These are phyloP conservation scores for Chaetomiaceae sp. DNA, from an alignment of 2,329 filamentous ascomycete genomes.

Conservation along the genomic window DNA sequence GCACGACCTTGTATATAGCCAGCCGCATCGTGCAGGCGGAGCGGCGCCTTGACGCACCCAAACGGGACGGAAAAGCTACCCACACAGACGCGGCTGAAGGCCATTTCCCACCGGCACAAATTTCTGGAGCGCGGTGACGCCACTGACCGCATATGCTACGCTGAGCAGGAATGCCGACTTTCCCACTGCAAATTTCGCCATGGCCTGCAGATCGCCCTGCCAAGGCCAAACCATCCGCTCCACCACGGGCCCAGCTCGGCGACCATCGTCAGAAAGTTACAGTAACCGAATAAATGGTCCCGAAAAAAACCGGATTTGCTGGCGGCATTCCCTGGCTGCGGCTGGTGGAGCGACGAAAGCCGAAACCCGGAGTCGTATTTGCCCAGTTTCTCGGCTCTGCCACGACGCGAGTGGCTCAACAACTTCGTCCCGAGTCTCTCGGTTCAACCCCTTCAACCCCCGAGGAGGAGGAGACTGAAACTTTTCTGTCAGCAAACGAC, in stretches of 20 bases:
- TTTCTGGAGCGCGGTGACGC: constrained; percentile 2
- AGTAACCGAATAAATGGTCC: not conserved
- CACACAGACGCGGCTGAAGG: constrained; percentile 8
- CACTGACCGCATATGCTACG: constrained; percentile 16
- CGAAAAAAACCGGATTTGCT: constrained; percentile 7
- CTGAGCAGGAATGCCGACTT: constrained; percentile 10
- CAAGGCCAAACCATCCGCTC: no score
- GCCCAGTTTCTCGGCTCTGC: not conserved
- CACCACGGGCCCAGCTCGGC: not conserved
- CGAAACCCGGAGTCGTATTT: not conserved
- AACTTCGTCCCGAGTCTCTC: no score
- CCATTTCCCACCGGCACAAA: not conserved
- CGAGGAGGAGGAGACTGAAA: no score
- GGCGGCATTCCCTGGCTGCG: not conserved
- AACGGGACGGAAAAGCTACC: not conserved
- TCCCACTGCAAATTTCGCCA: constrained; percentile 10
- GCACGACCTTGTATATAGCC: not conserved
- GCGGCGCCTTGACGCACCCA: not conserved
- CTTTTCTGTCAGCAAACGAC: no score
- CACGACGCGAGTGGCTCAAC: not conserved
- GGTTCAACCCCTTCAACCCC: no score
- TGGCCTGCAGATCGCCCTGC: not conserved
- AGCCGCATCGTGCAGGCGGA: constrained; percentile 8
- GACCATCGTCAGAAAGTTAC: not conserved
- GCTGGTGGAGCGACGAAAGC: not conserved